A percentile compares a stretch with the other conserved stretches of the same genome.
phyloP scores from a whole-genome alignment of 331 rosid genomes.

The Acacia pycnantha region DNA sequence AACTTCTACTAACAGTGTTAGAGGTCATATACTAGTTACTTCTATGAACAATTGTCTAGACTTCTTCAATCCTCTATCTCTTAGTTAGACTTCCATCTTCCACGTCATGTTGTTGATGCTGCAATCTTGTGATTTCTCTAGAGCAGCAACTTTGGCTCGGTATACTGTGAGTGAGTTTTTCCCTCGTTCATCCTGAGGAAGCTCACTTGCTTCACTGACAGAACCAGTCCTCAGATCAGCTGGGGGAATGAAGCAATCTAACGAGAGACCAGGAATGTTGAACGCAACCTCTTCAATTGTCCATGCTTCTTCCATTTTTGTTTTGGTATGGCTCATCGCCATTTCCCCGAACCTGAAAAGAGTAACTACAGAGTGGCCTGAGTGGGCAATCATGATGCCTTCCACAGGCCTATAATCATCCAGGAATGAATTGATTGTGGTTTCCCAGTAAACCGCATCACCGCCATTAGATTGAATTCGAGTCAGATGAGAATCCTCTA shows the following conservation, averaged over 20 bases:
- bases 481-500: constrained; percentile 96
- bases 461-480: constrained; percentile 91
- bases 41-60: constrained; percentile 81
- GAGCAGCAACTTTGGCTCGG: constrained; percentile 78
- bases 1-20: constrained; percentile 66
- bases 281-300: constrained; percentile 96
- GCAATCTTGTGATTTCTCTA: constrained; percentile 66
- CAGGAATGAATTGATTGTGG: constrained; percentile 93
- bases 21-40: constrained; percentile 62
- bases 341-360: constrained; percentile 96
- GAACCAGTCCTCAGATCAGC: constrained; percentile 79
- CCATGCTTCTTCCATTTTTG: constrained; percentile 99
- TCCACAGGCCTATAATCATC: constrained; percentile 92
- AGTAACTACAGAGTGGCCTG: constrained; percentile 92
- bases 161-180: constrained; percentile 52
- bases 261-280: constrained; percentile 83
- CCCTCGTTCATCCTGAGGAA: constrained; percentile 76
- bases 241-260: constrained; percentile 98
- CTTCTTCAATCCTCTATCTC: constrained; percentile 23
- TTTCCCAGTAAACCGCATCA: constrained; percentile 97
- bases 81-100: constrained; percentile 76
- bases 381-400: constrained; percentile 98
- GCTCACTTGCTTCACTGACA: constrained; percentile 75
- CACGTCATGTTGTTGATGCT: constrained; percentile 58
- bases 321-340: constrained; percentile 98